Percentiles rank a stretch among this genome's conserved stretches.
phyloP scores from a whole-genome alignment of 495 filamentous ascomycete species.

The Neurospora pannonica region DNA sequence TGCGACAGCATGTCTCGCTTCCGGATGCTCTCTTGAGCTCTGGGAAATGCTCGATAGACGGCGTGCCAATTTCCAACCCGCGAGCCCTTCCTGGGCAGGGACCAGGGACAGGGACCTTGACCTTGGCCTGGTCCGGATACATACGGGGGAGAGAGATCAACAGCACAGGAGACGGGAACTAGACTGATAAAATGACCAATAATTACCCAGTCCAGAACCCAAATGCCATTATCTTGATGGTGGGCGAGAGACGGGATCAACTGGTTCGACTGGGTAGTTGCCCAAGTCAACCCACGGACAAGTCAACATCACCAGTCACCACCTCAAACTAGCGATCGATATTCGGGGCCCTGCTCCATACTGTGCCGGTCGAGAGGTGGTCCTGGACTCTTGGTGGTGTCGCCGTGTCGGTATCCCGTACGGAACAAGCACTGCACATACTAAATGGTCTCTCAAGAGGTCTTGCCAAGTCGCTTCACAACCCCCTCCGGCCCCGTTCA shows the following conservation, averaged over 20 bases:
- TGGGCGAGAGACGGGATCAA: neutral
- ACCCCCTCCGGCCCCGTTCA: neutral
- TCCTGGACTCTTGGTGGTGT: neutral
- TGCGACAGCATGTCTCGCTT: neutral
- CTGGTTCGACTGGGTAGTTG: neutral
- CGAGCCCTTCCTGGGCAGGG: neutral
- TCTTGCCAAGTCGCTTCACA: neutral
- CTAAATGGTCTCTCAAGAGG: neutral
- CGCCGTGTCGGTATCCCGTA: neutral
- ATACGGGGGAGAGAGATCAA: neutral
- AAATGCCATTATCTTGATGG: neutral
- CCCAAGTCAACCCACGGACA: neutral
- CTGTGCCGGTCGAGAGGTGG: neutral
- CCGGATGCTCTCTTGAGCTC: neutral
- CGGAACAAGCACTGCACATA: neutral
- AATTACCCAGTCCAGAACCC: neutral
- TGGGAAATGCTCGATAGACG: neutral
- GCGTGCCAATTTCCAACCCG: neutral
- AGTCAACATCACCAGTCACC: neutral
- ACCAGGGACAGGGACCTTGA: neutral
- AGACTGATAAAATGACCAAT: neutral
- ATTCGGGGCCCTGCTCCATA: neutral
- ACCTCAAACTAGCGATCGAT: neutral
- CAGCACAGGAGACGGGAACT: neutral
- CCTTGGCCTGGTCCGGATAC: neutral